These are phyloP conservation scores for Backusella parvicylindrica DNA, from an alignment of 192 early-diverging fungal species.

Conservation along the genomic window DNA sequence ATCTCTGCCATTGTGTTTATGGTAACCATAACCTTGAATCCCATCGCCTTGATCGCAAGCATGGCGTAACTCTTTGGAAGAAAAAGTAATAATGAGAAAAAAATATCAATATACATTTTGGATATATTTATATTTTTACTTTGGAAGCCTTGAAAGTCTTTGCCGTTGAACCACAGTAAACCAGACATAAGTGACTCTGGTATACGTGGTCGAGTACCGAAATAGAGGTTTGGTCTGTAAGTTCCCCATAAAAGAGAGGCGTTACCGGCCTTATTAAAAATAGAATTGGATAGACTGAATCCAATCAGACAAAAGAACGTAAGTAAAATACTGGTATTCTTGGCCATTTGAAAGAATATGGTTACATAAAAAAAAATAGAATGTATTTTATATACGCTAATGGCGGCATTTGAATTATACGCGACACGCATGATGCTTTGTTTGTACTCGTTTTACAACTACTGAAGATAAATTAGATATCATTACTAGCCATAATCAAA, in stretches of 20 bases:
- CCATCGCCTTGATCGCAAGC: conserved; percentile 86
- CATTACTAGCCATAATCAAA: too few species aligned
- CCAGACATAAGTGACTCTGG: conserved; percentile 81
- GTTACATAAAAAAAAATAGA: neutral
- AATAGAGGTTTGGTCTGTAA: conserved; percentile 91
- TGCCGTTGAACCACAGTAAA: conserved; percentile 88
- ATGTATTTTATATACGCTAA: neutral
- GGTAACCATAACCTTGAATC: conserved; percentile 81
- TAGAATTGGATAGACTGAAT: neutral
- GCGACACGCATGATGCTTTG: neutral
- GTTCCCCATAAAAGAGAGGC: conserved; percentile 79
- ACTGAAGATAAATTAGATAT: too few species aligned
- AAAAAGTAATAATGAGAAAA: too few species aligned
- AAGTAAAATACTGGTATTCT: neutral
- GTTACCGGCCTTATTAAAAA: conserved; percentile 4
- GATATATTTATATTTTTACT: too few species aligned
- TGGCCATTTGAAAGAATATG: neutral
- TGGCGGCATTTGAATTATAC: neutral
- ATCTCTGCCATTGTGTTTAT: conserved; percentile 78
- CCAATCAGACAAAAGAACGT: neutral
- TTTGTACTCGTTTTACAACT: neutral
- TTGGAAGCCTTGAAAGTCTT: conserved; percentile 53
- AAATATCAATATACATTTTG: too few species aligned
- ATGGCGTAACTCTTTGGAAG: conserved; percentile 62
- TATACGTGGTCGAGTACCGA: conserved; percentile 80